phyloP scores from a whole-genome alignment of 2,329 filamentous ascomycete genomes.

The Alternaria triticimaculans region DNA sequence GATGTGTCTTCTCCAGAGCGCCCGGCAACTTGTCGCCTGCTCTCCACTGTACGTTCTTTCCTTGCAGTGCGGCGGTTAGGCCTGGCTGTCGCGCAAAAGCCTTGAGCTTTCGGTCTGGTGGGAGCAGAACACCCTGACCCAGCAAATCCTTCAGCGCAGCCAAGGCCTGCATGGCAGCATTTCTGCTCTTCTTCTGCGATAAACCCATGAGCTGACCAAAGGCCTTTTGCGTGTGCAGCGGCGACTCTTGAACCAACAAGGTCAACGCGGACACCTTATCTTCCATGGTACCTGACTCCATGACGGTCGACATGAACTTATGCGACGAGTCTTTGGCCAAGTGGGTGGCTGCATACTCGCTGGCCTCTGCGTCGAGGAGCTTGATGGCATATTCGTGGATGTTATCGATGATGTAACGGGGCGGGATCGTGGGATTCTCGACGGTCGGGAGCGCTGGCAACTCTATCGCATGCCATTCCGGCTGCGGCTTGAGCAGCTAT shows the following conservation, averaged over 20 bases:
- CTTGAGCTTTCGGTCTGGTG: constrained; percentile 79
- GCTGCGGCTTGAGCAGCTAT: constrained; percentile 65
- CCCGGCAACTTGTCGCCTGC: constrained; percentile 74
- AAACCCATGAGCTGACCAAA: constrained; percentile 83
- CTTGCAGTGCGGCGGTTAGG: constrained; percentile 73
- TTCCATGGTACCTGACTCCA: constrained; percentile 92
- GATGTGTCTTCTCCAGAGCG: constrained; percentile 74
- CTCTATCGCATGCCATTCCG: constrained; percentile 71
- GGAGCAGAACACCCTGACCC: constrained; percentile 84
- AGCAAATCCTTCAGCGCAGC: constrained; percentile 93
- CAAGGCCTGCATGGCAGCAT: constrained; percentile 90
- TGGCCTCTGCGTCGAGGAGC: constrained; percentile 79
- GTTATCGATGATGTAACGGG: constrained; percentile 62
- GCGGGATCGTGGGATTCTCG: constrained; percentile 56
- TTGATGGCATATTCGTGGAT: constrained; percentile 74
- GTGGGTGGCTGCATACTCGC: constrained; percentile 73
- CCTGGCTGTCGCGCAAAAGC: constrained; percentile 81
- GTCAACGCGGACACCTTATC: constrained; percentile 97
- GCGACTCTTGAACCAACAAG: constrained; percentile 92
- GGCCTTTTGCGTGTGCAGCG: constrained; percentile 87
- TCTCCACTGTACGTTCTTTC: constrained; percentile 68
- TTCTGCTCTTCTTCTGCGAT: constrained; percentile 91
- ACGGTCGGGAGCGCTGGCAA: constrained; percentile 60
- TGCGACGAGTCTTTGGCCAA: constrained; percentile 83
- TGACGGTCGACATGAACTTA: constrained; percentile 96